Conservation (phyloP, 495 filamentous ascomycete species). For the Trichoderma erinaceum region DNA sequence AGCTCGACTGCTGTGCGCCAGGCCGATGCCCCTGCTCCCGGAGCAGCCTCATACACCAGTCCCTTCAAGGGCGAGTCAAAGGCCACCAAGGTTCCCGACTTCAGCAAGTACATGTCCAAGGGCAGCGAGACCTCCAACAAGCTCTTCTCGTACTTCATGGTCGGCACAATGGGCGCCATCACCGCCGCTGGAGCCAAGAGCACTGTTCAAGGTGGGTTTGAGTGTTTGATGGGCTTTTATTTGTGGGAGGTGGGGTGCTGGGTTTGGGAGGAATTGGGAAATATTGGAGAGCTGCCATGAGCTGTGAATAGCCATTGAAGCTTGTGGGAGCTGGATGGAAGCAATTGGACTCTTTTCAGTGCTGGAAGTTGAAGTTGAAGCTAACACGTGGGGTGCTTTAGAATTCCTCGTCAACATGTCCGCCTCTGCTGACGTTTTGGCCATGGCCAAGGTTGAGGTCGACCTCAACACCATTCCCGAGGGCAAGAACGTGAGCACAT, state of each 20-base stretch:
- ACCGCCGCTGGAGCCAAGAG: conserved; percentile 90
- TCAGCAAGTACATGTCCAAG: conserved; percentile 76
- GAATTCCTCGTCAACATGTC: conserved; percentile 99
- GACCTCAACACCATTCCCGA: conserved; percentile 87
- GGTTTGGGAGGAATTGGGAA: neutral
- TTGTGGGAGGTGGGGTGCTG: neutral
- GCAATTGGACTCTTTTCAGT: neutral
- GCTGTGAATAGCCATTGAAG: neutral
- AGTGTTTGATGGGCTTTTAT: neutral
- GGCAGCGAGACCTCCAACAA: conserved; percentile 59
- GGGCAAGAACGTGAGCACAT: conserved; percentile 87
- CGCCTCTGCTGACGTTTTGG: conserved; percentile 95
- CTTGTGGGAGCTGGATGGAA: neutral
- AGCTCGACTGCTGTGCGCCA: conserved; percentile 33
- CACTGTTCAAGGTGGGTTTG: conserved; percentile 82
- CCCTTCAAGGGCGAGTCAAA: conserved; percentile 59
- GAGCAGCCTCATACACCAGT: conserved; percentile 37
- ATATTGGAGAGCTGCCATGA: neutral
- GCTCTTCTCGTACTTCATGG: conserved; percentile 97
- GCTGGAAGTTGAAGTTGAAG: neutral
- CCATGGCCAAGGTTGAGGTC: conserved; percentile 99
- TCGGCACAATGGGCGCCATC: conserved; percentile 86
- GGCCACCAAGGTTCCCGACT: conserved; percentile 72
- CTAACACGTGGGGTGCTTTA: conserved; percentile 30
- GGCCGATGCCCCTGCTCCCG: conserved; percentile 27